These are phyloP conservation scores for Chaetomium strumarium DNA, from an alignment of 2,329 filamentous ascomycete genomes.

Conservation along the genomic window DNA sequence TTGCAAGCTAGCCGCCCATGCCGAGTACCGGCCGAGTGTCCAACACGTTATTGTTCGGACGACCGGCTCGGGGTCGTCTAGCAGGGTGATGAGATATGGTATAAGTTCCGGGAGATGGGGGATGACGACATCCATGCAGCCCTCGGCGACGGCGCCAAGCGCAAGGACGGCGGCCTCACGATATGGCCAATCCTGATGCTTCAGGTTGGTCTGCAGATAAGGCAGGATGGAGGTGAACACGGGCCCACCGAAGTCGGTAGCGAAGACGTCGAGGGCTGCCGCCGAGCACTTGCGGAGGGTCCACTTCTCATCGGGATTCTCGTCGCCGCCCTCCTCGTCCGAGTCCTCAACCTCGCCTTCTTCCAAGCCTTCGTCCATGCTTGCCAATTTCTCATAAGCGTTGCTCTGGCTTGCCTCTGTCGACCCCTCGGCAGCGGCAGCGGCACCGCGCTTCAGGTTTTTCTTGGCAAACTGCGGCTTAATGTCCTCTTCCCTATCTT, in stretches of 20 bases:
- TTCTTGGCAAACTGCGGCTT: slow-evolving; percentile 85
- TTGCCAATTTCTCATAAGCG: slow-evolving; percentile 48
- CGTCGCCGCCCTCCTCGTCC: slow-evolving; percentile 66
- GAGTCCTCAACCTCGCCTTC: slow-evolving; percentile 81
- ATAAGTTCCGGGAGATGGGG: slow-evolving; percentile 88
- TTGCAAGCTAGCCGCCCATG: slow-evolving; percentile 77
- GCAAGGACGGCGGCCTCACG: slow-evolving; percentile 92
- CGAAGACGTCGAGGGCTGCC: slow-evolving; percentile 88
- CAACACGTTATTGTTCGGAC: slow-evolving; percentile 97
- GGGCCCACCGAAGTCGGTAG: slow-evolving; percentile 77
- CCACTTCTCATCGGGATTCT: slow-evolving; percentile 86
- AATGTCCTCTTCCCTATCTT: slow-evolving; percentile 86
- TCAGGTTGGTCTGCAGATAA: slow-evolving; percentile 84
- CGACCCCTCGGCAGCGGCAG: slow-evolving; percentile 43
- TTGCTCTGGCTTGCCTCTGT: slow-evolving; percentile 45
- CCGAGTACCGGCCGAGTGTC: slow-evolving; percentile 89
- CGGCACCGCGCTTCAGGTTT: slow-evolving; percentile 51
- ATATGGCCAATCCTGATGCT: slow-evolving; percentile 83
- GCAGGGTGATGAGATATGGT: slow-evolving; percentile 79
- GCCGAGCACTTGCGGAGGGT: slow-evolving; percentile 95
- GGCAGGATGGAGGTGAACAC: slow-evolving; percentile 91
- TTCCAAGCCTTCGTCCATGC: slow-evolving; percentile 69
- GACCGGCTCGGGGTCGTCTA: slow-evolving; percentile 80
- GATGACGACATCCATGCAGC: slow-evolving; percentile 82
- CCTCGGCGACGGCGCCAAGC: slow-evolving; percentile 88